Evolutionary conservation across 257 asterid species (phyloP).

Genomic region (Haberlea rhodopensis): DNA sequence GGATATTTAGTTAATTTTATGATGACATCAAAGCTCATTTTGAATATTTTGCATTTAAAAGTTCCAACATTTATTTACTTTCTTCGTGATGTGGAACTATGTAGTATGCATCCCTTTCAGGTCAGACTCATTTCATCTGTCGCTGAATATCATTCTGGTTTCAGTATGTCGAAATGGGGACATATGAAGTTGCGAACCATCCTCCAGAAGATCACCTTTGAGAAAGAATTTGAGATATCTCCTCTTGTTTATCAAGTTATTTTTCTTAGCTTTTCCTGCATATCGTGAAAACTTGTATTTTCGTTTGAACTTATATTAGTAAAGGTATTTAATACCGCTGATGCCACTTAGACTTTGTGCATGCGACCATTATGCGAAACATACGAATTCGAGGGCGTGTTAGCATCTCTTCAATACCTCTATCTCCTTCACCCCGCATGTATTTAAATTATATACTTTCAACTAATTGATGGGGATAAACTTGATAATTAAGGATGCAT

Average conservation of each 20-base stretch:
- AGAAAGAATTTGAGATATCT: constrained; percentile 72
- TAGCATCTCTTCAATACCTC: too few species aligned
- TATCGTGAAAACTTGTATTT: too few species aligned
- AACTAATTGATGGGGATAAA: background rate
- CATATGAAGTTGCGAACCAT: constrained; percentile 89
- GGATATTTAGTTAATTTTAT: too few species aligned
- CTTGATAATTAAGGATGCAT: background rate
- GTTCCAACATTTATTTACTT: too few species aligned
- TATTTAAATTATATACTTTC: background rate
- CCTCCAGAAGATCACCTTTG: constrained; percentile 79
- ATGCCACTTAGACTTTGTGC: background rate
- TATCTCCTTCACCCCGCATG: background rate
- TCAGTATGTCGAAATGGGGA: constrained; percentile 87
- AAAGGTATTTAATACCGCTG: background rate
- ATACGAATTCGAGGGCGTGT: background rate
- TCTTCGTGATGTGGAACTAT: too few species aligned
- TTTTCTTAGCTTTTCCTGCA: too few species aligned
- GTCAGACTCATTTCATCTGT: constrained; percentile 94
- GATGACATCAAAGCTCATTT: too few species aligned
- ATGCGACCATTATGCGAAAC: too few species aligned
- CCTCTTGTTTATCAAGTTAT: constrained; percentile 85
- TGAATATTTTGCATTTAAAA: too few species aligned
- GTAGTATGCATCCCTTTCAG: constrained; percentile 49
- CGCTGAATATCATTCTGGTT: constrained; percentile 88
- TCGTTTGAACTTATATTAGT: too few species aligned